Evolutionary conservation across 2,329 filamentous ascomycete species (phyloP), one percentile per base, ranked within the genome.

Genomic region (Immersiporthe knoxdaviesiana): DNA sequence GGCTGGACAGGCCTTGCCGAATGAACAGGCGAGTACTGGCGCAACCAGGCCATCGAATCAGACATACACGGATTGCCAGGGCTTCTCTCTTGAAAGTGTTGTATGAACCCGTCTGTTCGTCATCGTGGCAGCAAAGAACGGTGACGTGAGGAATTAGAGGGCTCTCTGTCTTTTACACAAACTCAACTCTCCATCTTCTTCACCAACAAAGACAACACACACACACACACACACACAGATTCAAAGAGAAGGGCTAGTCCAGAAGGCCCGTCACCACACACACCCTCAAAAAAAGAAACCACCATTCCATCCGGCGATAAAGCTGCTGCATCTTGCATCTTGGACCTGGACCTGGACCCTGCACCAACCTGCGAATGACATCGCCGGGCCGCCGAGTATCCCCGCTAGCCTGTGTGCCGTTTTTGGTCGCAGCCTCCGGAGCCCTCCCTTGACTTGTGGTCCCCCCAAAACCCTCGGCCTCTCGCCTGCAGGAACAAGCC

Each of bases 181-280:
- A 44, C 18, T 44, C 27, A 39, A 62, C 7, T 41, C 41, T 24
- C 39, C 61, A 50, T 47, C 24, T 35, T 44, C 21, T 30, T 47
- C 65, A 68, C n/a, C 54, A 27, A 54, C 61, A 59, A 59, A n/a
- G 56, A 59, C 56, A 37, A 59, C 18, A n/a, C 54, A 44, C 54
- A 58, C 44, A 67, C 61, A 21, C 44, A 44, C 41, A 44, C 41
- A 41, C 39, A 39, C 10, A 41, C 14, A 44, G 52, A 35, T 16
- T 37, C 37, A 30, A 24, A 66, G 39, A 56, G 64, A 65, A 65
- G 62, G 69, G 69, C 69, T 65, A 69, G 60, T 62, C 56, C 65
- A 24, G 65, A 52, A n/a, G 67, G 69, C 67, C 56, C 63, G 61
- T 66, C 41, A 47, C 30, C 44, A n/a, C 37, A 61, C 56, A 35